phyloP scores from a whole-genome alignment of 108 stramenopile species.

The Fistulifera pelliculosa region DNA sequence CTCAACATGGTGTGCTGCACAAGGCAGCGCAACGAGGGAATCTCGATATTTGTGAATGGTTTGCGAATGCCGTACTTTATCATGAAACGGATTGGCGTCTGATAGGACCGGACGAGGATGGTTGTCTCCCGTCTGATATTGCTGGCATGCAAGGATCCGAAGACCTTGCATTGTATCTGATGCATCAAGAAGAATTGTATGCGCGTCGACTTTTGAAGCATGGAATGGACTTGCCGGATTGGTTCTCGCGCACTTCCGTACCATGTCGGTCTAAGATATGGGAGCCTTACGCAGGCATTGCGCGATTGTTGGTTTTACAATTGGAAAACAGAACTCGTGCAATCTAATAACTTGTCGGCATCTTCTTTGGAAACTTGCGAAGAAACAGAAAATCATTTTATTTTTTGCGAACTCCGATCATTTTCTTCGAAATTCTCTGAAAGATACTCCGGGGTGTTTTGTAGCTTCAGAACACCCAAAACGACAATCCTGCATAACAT shows the following conservation, averaged over 20 bases:
- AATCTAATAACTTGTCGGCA: no score
- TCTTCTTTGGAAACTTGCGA: no score
- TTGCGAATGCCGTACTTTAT: slow-evolving; percentile 17
- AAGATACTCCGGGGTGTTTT: no score
- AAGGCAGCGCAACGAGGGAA: slow-evolving; percentile 78
- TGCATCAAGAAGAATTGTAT: slow-evolving; percentile 13
- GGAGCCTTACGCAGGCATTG: not conserved
- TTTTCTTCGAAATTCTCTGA: no score
- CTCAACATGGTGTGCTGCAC: slow-evolving; percentile 75
- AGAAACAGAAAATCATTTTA: no score
- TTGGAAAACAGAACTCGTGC: no score
- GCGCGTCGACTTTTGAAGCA: not conserved
- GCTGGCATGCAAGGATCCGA: slow-evolving; percentile 65
- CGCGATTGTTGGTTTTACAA: not conserved
- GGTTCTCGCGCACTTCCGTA: not conserved
- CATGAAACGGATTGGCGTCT: not conserved
- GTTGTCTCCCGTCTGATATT: slow-evolving; percentile 77
- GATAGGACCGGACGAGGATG: slow-evolving; percentile 48
- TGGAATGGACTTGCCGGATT: not conserved
- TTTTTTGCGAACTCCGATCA: no score
- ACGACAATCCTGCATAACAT: no score
- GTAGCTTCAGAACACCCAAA: no score
- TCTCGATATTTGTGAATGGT: slow-evolving; percentile 42
- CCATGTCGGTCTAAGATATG: not conserved
- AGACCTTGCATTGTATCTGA: slow-evolving; percentile 33